Percentiles rank a stretch among this genome's conserved stretches.
phyloP scores from a whole-genome alignment of 352 stramenopile genomes.

The Globisporangium lucens region DNA sequence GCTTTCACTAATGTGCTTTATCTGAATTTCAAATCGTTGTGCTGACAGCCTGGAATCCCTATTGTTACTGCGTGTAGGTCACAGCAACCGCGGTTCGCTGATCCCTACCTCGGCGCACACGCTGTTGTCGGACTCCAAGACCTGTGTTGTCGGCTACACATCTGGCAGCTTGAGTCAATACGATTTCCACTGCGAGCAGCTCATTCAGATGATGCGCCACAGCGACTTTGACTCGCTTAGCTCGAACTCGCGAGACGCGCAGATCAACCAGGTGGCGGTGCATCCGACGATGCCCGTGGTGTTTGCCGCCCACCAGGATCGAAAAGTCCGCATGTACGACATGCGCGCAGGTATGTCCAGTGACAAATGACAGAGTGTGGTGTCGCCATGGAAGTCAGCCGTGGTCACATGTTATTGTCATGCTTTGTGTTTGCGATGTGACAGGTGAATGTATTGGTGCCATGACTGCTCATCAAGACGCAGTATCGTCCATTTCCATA shows the following conservation, averaged over 20 bases:
- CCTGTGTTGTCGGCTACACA: slow-evolving; percentile 76
- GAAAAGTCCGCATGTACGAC: slow-evolving; percentile 86
- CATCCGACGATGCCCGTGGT: slow-evolving; percentile 84
- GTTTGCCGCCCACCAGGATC: slow-evolving; percentile 78
- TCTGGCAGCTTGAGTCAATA: slow-evolving; percentile 65
- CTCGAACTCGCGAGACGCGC: slow-evolving; percentile 43
- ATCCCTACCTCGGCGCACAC: slow-evolving; percentile 74
- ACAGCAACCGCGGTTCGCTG: slow-evolving; percentile 48
- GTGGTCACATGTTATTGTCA: neutral
- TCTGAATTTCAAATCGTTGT: no score
- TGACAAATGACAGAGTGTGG: neutral
- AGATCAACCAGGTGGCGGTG: slow-evolving; percentile 80
- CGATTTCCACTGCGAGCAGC: slow-evolving; percentile 72
- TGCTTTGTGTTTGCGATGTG: neutral
- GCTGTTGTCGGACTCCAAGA: slow-evolving; percentile 74
- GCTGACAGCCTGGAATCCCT: neutral
- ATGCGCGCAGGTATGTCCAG: slow-evolving; percentile 55
- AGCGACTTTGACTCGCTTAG: slow-evolving; percentile 65
- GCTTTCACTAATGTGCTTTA: neutral
- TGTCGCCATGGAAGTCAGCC: neutral
- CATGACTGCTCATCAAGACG: slow-evolving; percentile 78
- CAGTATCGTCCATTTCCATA: slow-evolving; percentile 77
- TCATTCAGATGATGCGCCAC: slow-evolving; percentile 68
- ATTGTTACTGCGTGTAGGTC: slow-evolving; percentile 17
- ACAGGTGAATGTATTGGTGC: slow-evolving; percentile 72